A percentile compares a stretch with the other conserved stretches of the same genome.
Conservation (phyloP, 2,329 filamentous ascomycete species). For the Colletotrichum somersetense region DNA sequence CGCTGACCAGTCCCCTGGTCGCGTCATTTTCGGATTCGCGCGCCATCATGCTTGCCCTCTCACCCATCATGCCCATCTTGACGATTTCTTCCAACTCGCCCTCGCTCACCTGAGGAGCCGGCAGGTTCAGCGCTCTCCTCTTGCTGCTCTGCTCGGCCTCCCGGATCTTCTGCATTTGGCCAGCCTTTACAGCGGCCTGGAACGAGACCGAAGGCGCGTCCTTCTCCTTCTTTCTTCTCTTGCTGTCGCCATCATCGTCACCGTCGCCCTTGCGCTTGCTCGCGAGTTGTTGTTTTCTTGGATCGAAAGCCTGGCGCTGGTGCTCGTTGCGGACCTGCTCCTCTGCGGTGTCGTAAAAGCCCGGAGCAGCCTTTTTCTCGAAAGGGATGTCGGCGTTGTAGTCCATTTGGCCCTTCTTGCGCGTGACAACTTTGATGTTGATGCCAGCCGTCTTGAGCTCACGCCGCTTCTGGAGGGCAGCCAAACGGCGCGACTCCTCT, state of each 20-base stretch:
- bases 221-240: constrained; percentile 89
- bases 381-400: constrained; percentile 99
- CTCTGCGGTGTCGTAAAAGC: constrained; percentile 93
- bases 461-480: constrained; percentile 91
- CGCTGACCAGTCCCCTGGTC: constrained; percentile 86
- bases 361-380: constrained; percentile 87
- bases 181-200: constrained; percentile 91
- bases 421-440: constrained; percentile 93
- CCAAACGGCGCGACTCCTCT: constrained; percentile 91
- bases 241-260: constrained; percentile 84
- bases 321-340: constrained; percentile 85
- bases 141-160: constrained; percentile 98
- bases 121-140: constrained; percentile 83
- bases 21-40: constrained; percentile 85
- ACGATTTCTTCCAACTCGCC: constrained; percentile 96
- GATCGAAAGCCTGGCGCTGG: constrained; percentile 88
- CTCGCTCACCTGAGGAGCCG: constrained; percentile 92
- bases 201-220: constrained; percentile 81
- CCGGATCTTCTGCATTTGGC: constrained; percentile 92
- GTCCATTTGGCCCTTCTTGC: constrained; percentile 98
- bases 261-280: constrained; percentile 95
- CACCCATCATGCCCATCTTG: constrained; percentile 96
- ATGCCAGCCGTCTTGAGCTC: constrained; percentile 98
- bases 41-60: constrained; percentile 82
- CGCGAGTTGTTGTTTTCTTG: constrained; percentile 88